These are phyloP conservation scores for Heterobasidion occidentale DNA, from an alignment of 1,284 basidiomycete genomes.

Conservation along the genomic window DNA sequence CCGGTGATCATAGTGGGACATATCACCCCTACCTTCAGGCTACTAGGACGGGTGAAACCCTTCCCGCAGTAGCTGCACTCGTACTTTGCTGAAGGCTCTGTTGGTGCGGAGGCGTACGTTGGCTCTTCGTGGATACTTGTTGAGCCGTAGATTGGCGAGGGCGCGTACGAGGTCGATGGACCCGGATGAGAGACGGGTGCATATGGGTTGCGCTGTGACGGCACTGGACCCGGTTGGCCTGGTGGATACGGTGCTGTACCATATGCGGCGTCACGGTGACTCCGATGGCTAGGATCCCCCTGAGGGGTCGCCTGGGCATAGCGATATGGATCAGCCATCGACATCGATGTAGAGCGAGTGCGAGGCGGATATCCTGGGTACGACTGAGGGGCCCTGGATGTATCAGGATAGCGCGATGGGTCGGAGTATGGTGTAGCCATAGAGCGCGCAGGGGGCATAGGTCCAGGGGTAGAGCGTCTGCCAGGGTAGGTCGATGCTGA, in stretches of 20 bases:
- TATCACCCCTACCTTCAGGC: conserved; percentile 50
- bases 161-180: not conserved
- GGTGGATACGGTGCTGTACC: not conserved
- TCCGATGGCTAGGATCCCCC: not conserved
- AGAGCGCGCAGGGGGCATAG: not conserved
- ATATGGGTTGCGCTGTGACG: not conserved
- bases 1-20: not conserved
- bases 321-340: not conserved
- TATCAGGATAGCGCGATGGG: not conserved
- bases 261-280: not conserved
- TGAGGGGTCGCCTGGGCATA: not conserved
- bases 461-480: not conserved
- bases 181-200: not conserved
- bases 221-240: not conserved
- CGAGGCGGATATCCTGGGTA: not conserved
- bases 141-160: not conserved
- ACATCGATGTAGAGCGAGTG: not conserved
- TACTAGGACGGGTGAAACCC: conserved; percentile 75
- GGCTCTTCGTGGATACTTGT: not conserved
- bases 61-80: conserved; percentile 75
- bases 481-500: not conserved
- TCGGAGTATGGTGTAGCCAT: not conserved
- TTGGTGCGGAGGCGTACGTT: not conserved
- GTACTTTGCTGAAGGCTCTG: conserved; percentile 41
- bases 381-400: not conserved